Base-by-base conservation (phyloP, 2,329 filamentous ascomycete species). In the Sphaerulina vaccinii region DNA sequence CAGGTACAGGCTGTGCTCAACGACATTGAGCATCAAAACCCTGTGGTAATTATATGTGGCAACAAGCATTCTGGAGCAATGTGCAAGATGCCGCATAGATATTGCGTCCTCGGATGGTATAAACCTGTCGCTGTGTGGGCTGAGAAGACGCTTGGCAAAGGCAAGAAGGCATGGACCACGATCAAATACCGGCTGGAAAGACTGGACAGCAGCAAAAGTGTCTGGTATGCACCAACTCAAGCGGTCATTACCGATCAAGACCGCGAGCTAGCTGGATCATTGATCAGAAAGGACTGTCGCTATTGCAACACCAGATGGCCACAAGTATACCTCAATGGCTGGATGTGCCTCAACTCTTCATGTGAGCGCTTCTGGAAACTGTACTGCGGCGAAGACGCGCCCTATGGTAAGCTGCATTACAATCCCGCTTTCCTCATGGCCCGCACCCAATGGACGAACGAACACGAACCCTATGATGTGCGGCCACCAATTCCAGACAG, bases 81-180 rank as follows among this genome's bases (percentile, higher is more conserved):
- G 0, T 75, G 74, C 1, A 70, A 73, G 21, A 71, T 84, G 6
- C 78, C 79, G 0, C 75, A 84, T 51, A 71, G 76, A 1, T 90
- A 84, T 61, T 83, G 79, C 49, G 81, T 89, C 0, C 73, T 90
- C 36, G 85, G 76, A n/a, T 83, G 77, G 66, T 90, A 88, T 65
- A 80, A 83, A 42, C 73, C 87, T 10, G 86, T 84, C 0, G 73
- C 85, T 42, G 73, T 89, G 0, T 91, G 87, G 87, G 73, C 70
- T 9, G 87, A 91, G 60, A 77, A 75, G 53, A 71, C 71, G 3
- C 56, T 70, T 0, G 65, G 72, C 1, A 73, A 61, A 38, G 55
- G 54, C 13, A 43, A 46, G 9, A 65, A 59, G 36, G 46, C 45
- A 9, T 61, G 66, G 5, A 68, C 66, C 1, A 73, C 76, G 0